A percentile compares a stretch with the other conserved stretches of the same genome.
These are phyloP conservation scores for Uronychia setigera DNA, from an alignment of 73 alveolate species.

Conservation along the genomic window DNA sequence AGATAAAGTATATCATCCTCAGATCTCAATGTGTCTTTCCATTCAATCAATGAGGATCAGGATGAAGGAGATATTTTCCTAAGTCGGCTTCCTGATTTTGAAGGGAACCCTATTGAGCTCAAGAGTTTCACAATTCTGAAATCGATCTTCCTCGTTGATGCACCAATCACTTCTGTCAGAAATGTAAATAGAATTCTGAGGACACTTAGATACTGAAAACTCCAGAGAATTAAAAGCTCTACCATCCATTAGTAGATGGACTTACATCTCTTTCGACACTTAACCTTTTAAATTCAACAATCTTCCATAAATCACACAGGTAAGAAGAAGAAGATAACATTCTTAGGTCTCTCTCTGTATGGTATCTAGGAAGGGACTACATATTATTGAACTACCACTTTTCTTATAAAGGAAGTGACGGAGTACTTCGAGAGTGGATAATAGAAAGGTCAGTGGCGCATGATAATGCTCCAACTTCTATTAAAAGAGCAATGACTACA, in stretches of 20 bases:
- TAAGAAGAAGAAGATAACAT: background rate
- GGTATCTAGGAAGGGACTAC: background rate
- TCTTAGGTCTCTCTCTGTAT: background rate
- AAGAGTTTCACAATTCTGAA: background rate
- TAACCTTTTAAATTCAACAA: background rate
- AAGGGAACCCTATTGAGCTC: background rate
- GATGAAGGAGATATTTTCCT: background rate
- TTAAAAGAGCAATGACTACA: background rate
- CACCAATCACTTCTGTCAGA: background rate
- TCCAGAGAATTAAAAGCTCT: background rate
- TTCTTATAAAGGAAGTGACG: background rate
- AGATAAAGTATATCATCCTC: background rate
- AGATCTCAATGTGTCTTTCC: background rate
- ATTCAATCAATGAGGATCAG: background rate
- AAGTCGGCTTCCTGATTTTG: background rate
- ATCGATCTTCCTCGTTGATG: background rate
- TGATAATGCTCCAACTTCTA: background rate
- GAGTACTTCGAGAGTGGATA: background rate
- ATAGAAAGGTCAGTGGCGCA: background rate
- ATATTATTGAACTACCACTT: background rate
- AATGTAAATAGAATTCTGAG: background rate
- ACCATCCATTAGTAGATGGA: background rate
- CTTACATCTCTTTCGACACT: background rate
- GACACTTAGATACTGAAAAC: background rate
- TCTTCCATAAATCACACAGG: background rate